Percentiles rank a stretch among this genome's conserved stretches.
Conservation (phyloP, 1,139 yeast species). For the Candida freyschussii region DNA sequence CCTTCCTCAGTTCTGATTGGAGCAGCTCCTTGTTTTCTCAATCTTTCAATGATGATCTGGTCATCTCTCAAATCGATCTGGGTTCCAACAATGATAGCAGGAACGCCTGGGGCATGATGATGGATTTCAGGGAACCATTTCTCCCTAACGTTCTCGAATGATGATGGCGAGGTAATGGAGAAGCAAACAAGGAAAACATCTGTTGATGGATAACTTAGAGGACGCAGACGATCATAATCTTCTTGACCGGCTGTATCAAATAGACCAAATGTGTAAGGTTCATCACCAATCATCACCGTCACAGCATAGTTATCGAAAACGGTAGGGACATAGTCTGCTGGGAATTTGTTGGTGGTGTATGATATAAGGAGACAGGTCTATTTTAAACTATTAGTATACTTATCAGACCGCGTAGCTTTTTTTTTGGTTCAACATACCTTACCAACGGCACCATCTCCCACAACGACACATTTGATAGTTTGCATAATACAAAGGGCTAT, state of each 20-base stretch:
- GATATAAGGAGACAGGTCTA: conserved; percentile 85
- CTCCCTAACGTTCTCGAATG: conserved; percentile 96
- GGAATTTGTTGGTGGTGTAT: conserved; percentile 81
- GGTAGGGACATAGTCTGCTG: conserved; percentile 86
- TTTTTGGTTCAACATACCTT: conserved; percentile 48
- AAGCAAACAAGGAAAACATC: conserved; percentile 94
- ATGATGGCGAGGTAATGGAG: conserved; percentile 92
- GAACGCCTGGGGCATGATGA: conserved; percentile 97
- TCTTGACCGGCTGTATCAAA: conserved; percentile 99
- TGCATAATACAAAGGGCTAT: conserved; percentile 62
- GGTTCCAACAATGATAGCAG: conserved; percentile 93
- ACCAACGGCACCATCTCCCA: conserved; percentile 98
- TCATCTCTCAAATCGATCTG: conserved; percentile 94
- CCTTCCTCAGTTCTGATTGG: conserved; percentile 89
- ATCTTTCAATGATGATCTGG: conserved; percentile 81
- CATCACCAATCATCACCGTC: conserved; percentile 97
- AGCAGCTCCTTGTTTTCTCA: conserved; percentile 82
- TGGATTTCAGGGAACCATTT: conserved; percentile 99
- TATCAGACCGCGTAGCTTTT: not conserved
- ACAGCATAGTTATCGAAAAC: conserved; percentile 97
- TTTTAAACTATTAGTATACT: conserved; percentile 15
- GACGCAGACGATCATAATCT: conserved; percentile 96
- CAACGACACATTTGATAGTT: conserved; percentile 92
- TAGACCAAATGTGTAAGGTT: conserved; percentile 91
- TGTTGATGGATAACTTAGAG: conserved; percentile 93